Conservation (phyloP, 345 rosid species). For the Murraya paniculata region DNA sequence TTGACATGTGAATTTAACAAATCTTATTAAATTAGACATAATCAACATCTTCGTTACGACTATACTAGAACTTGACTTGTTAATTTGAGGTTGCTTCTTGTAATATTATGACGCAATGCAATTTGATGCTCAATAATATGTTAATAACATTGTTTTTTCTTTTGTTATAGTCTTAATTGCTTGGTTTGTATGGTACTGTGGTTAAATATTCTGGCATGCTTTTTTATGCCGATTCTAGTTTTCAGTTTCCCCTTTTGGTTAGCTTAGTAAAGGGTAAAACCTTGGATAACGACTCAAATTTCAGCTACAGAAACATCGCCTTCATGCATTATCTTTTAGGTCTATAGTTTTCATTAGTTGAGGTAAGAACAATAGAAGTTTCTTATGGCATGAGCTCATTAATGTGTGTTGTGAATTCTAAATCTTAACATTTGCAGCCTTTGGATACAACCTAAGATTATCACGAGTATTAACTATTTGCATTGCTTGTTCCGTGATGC, state of each 20-base stretch:
- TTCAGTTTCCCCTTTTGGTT: too few relatives aligned
- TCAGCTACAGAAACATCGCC: not conserved
- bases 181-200: not conserved
- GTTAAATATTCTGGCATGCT: not conserved
- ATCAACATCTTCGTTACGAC: not conserved
- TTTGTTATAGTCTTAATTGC: not conserved
- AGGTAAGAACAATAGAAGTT: not conserved
- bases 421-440: not conserved
- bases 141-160: not conserved
- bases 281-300: not conserved
- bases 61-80: not conserved
- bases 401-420: not conserved
- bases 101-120: not conserved
- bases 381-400: not conserved
- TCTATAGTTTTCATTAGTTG: not conserved
- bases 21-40: not conserved
- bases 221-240: too few relatives aligned
- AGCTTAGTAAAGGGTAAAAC: not conserved
- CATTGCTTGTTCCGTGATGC: not conserved
- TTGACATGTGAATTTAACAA: not conserved
- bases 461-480: not conserved
- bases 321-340: not conserved
- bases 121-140: not conserved
- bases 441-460: not conserved
- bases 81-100: not conserved